Conservation (phyloP, 805 yeast species). For the Naumovozyma dairenensis region DNA sequence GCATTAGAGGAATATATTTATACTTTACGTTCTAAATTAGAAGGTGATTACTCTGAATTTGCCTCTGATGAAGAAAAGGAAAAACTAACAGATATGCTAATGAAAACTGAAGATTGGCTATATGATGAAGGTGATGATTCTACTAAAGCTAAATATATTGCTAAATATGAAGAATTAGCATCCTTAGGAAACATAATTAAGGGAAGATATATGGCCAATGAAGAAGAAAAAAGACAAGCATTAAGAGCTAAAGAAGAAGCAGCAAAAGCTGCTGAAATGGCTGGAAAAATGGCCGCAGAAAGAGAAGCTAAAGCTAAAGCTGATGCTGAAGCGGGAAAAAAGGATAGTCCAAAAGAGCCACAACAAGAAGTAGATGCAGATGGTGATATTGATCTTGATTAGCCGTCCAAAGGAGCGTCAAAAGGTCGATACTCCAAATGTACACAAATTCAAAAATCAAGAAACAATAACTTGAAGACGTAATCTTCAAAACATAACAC, state of each 20-base stretch:
- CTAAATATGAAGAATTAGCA: constrained; percentile 95
- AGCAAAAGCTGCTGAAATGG: constrained; percentile 69
- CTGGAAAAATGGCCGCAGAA: constrained; percentile 73
- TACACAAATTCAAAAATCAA: no score
- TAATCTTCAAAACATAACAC: no score
- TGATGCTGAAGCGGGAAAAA: constrained; percentile 11
- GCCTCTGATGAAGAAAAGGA: constrained; percentile 87
- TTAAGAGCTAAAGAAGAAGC: constrained; percentile 81
- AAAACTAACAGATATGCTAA: constrained; percentile 60
- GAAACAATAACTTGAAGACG: no score
- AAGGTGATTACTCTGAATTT: constrained; percentile 78
- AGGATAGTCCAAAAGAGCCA: constrained; percentile 17
- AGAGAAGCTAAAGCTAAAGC: constrained; percentile 45
- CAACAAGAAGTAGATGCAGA: constrained; percentile 36
- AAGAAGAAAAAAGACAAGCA: constrained; percentile 91
- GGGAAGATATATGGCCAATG: constrained; percentile 89
- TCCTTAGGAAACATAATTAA: constrained; percentile 88
- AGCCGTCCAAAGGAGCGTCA: no score
- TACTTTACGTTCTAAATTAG: constrained; percentile 93
- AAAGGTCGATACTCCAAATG: no score
- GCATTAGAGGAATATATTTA: constrained; percentile 97
- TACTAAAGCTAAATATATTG: constrained; percentile 91
- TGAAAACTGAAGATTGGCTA: constrained; percentile 94
- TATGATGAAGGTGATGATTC: constrained; percentile 96
- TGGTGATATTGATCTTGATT: constrained; percentile 34